These are phyloP conservation scores for Arbutus unedo DNA, from an alignment of 148 eudicot species.

Conservation along the genomic window DNA sequence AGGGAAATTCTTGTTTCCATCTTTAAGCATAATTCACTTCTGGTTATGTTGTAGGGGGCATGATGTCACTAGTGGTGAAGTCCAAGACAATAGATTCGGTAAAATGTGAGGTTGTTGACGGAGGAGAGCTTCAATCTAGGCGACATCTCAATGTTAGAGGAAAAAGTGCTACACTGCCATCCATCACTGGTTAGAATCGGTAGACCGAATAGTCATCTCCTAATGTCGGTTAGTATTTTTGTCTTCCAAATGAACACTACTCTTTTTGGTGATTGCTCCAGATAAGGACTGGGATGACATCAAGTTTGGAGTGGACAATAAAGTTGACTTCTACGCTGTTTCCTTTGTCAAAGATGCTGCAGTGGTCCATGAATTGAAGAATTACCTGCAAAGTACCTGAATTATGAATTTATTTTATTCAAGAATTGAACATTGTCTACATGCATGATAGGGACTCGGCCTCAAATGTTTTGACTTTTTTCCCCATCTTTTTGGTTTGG, in stretches of 20 bases:
- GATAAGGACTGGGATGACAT: conserved; percentile 99
- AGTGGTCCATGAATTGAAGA: conserved; percentile 89
- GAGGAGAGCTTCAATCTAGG: conserved; percentile 97
- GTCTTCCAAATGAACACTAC: conserved; percentile 1
- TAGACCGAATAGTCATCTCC: not conserved
- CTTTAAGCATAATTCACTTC: not conserved
- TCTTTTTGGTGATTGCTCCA: conserved; percentile 35
- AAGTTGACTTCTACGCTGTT: conserved; percentile 95
- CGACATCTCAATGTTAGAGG: conserved; percentile 96
- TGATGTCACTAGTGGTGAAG: conserved; percentile 97
- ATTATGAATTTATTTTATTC: conserved; percentile 5
- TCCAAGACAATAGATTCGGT: conserved; percentile 87
- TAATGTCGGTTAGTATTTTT: not conserved
- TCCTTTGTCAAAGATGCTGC: conserved; percentile 98
- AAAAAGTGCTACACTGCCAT: conserved; percentile 97
- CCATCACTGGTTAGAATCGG: conserved; percentile 68
- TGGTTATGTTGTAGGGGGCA: conserved; percentile 63
- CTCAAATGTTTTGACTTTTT: conserved; percentile 10
- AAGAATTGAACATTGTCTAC: not conserved
- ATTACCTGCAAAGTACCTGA: conserved; percentile 67
- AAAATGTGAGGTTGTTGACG: conserved; percentile 95
- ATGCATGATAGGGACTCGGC: not conserved
- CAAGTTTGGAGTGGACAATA: conserved; percentile 97
- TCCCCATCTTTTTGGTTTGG: conserved; percentile 8
- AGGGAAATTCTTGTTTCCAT: not conserved